Evolutionary conservation across 345 rosid species (phyloP).

Genomic region (Psidium friedrichsthalianum): DNA sequence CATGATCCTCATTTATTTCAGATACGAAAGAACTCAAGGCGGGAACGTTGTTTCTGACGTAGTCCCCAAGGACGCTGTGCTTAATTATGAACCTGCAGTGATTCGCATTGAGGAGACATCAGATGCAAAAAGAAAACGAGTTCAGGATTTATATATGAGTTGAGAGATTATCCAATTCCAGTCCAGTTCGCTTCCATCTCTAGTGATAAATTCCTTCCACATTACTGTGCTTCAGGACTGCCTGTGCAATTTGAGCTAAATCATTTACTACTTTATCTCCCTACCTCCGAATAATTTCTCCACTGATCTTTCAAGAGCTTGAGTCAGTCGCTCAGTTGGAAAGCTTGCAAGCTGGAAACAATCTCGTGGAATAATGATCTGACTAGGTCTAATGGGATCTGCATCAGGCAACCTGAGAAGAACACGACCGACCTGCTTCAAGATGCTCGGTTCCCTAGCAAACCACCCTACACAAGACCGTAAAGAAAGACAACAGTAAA

Average conservation of each 20-base stretch:
- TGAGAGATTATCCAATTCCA: not conserved
- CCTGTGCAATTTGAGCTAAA: not conserved
- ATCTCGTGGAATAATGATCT: constrained; percentile 54
- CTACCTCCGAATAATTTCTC: constrained; percentile 60
- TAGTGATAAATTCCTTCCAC: not conserved
- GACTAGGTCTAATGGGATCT: constrained; percentile 26
- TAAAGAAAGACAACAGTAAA: not conserved
- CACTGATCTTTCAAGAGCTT: constrained; percentile 39
- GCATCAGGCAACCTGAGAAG: constrained; percentile 38
- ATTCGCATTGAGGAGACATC: not conserved
- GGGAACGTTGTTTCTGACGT: constrained; percentile 47
- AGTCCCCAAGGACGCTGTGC: constrained; percentile 46
- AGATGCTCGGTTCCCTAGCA: constrained; percentile 59
- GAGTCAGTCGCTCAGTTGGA: constrained; percentile 35
- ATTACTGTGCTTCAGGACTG: not conserved
- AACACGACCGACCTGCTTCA: constrained; percentile 51
- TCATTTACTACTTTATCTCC: constrained; percentile 20
- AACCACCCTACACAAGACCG: constrained; percentile 63
- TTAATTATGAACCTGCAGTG: constrained; percentile 40
- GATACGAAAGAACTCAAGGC: constrained; percentile 55
- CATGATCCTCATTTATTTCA: constrained; percentile 21
- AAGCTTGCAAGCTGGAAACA: constrained; percentile 57
- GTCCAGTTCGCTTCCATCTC: not conserved
- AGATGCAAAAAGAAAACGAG: not conserved
- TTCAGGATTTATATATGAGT: not conserved